Conservation (phyloP, 2,329 filamentous ascomycete species). For the Pestalotiopsis sp. region DNA sequence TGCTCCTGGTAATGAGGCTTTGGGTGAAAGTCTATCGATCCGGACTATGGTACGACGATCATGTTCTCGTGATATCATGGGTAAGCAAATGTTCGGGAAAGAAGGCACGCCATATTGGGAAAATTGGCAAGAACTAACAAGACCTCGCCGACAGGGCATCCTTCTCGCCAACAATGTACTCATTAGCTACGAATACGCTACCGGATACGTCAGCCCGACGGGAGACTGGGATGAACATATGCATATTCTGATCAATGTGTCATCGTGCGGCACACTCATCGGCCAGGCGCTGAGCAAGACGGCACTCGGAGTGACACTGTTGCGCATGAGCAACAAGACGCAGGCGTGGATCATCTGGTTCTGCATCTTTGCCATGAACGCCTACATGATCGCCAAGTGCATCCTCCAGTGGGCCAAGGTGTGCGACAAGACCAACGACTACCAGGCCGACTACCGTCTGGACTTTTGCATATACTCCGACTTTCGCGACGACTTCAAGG, state of each 20-base stretch:
- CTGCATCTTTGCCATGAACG: conserved; percentile 36
- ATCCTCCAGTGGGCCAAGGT: conserved; percentile 22
- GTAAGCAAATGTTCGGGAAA: background rate
- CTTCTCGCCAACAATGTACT: conserved; percentile 14
- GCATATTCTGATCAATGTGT: conserved; percentile 17
- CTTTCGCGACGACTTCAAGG: conserved; percentile 16
- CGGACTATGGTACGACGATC: conserved; percentile 4
- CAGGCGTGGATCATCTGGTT: conserved; percentile 31
- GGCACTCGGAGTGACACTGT: conserved; percentile 38
- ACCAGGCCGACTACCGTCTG: conserved; percentile 13
- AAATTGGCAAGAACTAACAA: background rate
- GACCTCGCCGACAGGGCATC: conserved; percentile 2
- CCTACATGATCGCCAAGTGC: conserved; percentile 22
- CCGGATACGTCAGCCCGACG: conserved; percentile 14
- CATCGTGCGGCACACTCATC: conserved; percentile 15
- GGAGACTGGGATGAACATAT: conserved; percentile 18
- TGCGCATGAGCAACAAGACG: conserved; percentile 31
- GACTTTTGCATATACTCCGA: conserved; percentile 16
- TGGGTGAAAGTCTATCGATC: background rate
- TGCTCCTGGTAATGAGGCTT: background rate
- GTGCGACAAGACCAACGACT: conserved; percentile 14
- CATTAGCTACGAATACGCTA: conserved; percentile 15
- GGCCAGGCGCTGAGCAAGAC: conserved; percentile 35
- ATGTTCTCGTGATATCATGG: conserved; percentile 4
- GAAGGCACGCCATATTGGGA: background rate